Percentiles rank a stretch among this genome's conserved stretches.
Evolutionary conservation across 805 yeast species (phyloP).

Genomic region (Wickerhamiella sorbophila): DNA sequence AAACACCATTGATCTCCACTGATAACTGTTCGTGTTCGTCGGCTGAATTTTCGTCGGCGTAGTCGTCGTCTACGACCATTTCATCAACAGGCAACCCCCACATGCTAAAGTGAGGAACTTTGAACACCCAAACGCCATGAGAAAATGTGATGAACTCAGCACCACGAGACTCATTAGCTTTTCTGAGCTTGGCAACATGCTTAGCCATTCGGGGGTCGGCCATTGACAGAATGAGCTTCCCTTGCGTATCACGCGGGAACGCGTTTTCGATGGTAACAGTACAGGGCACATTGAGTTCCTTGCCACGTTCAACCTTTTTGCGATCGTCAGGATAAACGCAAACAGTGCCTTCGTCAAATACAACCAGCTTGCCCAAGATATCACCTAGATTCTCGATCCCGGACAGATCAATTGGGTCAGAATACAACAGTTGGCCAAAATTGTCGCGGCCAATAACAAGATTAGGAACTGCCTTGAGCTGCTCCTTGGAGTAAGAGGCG

Average conservation of each 20-base stretch:
- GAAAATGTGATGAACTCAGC: conserved; percentile 69
- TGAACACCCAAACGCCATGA: conserved; percentile 62
- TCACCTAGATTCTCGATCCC: conserved; percentile 41
- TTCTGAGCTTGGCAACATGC: conserved; percentile 31
- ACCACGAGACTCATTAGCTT: conserved; percentile 42
- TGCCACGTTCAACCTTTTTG: conserved; percentile 46
- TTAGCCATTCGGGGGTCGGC: conserved; percentile 45
- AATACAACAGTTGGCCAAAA: conserved; percentile 56
- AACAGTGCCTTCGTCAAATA: conserved; percentile 46
- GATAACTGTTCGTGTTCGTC: neutral
- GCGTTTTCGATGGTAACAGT: conserved; percentile 61
- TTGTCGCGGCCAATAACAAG: conserved; percentile 61
- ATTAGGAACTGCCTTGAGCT: conserved; percentile 44
- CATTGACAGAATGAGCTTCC: conserved; percentile 53
- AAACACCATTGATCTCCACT: neutral
- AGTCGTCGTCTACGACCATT: conserved; percentile 16
- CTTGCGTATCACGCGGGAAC: conserved; percentile 48
- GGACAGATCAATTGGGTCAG: conserved; percentile 66
- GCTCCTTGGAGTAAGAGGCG: conserved; percentile 37
- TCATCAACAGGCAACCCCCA: conserved; percentile 59
- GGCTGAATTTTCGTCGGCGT: no score
- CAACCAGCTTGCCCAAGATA: conserved; percentile 49
- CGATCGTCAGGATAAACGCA: conserved; percentile 55
- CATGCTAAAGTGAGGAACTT: conserved; percentile 80
- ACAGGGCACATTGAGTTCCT: conserved; percentile 64